Evolutionary conservation across 2,329 filamentous ascomycete species (phyloP).

Genomic region (Alternaria infectoria): DNA sequence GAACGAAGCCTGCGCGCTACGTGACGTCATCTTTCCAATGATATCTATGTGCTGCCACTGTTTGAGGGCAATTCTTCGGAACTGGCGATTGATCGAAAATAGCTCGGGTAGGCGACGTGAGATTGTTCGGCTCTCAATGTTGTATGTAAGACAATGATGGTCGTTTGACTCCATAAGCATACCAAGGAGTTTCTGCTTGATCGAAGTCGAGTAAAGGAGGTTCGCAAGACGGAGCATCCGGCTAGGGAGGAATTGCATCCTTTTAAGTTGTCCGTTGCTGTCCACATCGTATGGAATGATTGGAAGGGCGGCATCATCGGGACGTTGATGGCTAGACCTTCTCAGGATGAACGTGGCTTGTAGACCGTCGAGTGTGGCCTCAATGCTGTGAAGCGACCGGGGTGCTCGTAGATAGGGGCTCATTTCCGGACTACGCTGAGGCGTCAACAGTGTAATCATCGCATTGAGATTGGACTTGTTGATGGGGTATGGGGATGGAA

Average conservation of each 20-base stretch:
- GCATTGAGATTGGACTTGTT: not conserved
- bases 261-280: not conserved
- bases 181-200: not conserved
- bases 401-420: not conserved
- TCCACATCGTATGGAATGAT: not conserved
- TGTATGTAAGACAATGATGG: not conserved
- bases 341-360: not conserved
- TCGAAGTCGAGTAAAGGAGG: not conserved
- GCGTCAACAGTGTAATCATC: not conserved
- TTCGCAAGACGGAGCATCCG: not conserved
- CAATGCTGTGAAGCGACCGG: not conserved
- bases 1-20: not conserved
- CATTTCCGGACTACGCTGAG: not conserved
- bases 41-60: not conserved
- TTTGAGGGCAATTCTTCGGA: not conserved
- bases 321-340: not conserved
- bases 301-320: not conserved
- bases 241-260: not conserved
- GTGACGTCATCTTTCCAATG: not conserved
- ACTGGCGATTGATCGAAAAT: not conserved
- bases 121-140: not conserved
- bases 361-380: not conserved
- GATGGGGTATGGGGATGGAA: not conserved
- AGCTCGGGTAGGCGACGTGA: not conserved
- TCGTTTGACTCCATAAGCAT: not conserved